These are phyloP conservation scores for Cercospora sp. DNA, from an alignment of 2,329 filamentous ascomycete species.

Conservation along the genomic window DNA sequence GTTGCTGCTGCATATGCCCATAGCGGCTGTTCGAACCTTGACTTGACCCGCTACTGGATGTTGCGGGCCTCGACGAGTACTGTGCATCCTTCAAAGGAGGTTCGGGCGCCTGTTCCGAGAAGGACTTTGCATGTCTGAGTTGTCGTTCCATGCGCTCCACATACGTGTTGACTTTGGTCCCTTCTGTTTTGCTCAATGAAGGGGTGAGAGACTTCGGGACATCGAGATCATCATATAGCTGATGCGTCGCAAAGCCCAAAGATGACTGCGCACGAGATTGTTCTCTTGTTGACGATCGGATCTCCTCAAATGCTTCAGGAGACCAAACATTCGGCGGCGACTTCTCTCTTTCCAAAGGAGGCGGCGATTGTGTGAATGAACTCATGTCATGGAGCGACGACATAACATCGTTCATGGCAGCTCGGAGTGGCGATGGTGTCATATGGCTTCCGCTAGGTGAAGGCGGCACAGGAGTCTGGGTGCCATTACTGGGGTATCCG, in stretches of 20 bases:
- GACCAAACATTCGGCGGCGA: constrained; percentile 77
- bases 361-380: constrained; percentile 54
- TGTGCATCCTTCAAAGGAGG: constrained; percentile 37
- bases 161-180: constrained; percentile 78
- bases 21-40: constrained; percentile 26
- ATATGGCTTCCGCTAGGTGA: constrained; percentile 59
- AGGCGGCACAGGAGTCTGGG: constrained; percentile 64
- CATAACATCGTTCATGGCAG: constrained; percentile 98
- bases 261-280: constrained; percentile 76
- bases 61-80: constrained; percentile 32
- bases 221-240: constrained; percentile 40
- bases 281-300: constrained; percentile 56
- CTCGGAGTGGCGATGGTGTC: constrained; percentile 87
- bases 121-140: constrained; percentile 67
- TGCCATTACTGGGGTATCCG: constrained; percentile 54
- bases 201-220: constrained; percentile 54
- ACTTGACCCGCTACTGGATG: constrained; percentile 34
- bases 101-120: constrained; percentile 41
- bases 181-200: constrained; percentile 47
- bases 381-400: constrained; percentile 88
- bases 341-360: constrained; percentile 54
- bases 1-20: constrained; percentile 45
- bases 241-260: constrained; percentile 60
- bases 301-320: constrained; percentile 75
- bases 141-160: constrained; percentile 89